Evolutionary conservation across 148 eudicot genomes (phyloP), one percentile per base, ranked within the genome.

Genomic region (Pouteria glomerata): DNA sequence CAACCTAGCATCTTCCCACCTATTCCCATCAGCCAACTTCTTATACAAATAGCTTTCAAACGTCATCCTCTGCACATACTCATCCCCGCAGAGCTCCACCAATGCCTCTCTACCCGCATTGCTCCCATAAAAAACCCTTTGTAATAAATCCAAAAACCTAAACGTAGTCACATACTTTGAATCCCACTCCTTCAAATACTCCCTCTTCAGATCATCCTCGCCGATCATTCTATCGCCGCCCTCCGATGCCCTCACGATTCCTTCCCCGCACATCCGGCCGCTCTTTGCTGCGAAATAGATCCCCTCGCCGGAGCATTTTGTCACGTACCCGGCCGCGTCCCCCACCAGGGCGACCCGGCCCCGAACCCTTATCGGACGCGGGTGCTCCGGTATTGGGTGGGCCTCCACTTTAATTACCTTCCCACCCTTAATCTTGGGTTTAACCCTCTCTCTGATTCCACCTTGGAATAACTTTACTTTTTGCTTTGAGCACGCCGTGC

Each of bases 61-160:
- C 21, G 97, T 94, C 98, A 94, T 94, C 79, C 89, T 87, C 68
- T 94, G 98, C 79, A 94, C 97, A 70, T 94, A 94, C 81, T 94
- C 98, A 69, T 89, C 82, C 56, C 91, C 97, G 73, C 98, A 94
- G 69, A 94, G 50, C 81, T 94, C 98, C 70, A 94, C 96, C 88
- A 94, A 70, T 31, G 98, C 98, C 66, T 94, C 98, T 70, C 97
- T 86, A 5, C 82, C 81, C 3, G 87, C 96, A 75, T 91, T 84
- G 58, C 77, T 87, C 29, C 97, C 89, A 41, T 89, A 91, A 66
- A 94, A 94, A 76, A 91, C 93, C 68, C 53, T 86, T 68, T 94
- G 97, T 85, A 91, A 75, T 79, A 94, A 15, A 77, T 94, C 96
- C 85, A 94, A 75, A 55, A 91, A 86, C 83, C 81, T 82, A 67